Evolutionary conservation across 768 basidiomycete genomes (phyloP).

Genomic region (Fomitopsis pulvina): DNA sequence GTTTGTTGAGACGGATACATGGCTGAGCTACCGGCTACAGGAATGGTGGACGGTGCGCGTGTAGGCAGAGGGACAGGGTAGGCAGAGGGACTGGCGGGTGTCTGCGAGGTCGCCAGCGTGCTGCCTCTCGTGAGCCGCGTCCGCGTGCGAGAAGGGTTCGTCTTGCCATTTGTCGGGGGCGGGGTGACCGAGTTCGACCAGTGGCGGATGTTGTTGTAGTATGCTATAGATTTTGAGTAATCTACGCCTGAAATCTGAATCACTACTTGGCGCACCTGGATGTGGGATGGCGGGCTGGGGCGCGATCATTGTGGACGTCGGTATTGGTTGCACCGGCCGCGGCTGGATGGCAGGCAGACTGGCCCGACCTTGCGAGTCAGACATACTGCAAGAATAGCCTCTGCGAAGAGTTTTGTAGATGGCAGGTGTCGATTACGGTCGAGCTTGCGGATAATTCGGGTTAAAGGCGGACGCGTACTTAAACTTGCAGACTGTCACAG

Average conservation of each 20-base stretch:
- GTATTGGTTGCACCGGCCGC: background rate
- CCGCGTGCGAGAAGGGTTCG: slow-evolving; percentile 30
- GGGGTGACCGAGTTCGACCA: slow-evolving; percentile 61
- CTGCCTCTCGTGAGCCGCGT: slow-evolving; percentile 34
- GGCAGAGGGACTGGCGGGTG: slow-evolving; percentile 29
- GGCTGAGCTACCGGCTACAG: slow-evolving; percentile 13
- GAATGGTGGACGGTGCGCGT: slow-evolving; percentile 15
- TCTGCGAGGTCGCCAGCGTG: slow-evolving; percentile 32
- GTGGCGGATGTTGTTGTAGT: slow-evolving; percentile 63
- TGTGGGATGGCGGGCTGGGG: background rate
- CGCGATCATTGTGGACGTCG: background rate
- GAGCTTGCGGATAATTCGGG: too few relatives aligned
- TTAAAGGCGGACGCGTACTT: too few relatives aligned
- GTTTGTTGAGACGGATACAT: slow-evolving; percentile 37
- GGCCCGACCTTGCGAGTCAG: background rate
- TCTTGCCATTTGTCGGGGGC: slow-evolving; percentile 40
- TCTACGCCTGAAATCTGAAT: background rate
- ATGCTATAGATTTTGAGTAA: slow-evolving; percentile 32
- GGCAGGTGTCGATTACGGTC: too few relatives aligned
- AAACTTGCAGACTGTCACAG: too few relatives aligned
- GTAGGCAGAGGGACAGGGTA: slow-evolving; percentile 29
- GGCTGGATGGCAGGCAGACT: background rate
- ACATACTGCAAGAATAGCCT: too few relatives aligned
- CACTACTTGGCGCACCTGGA: background rate
- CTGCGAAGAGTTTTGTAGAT: too few relatives aligned